Percentiles rank a stretch among this genome's conserved stretches.
Conservation (phyloP, 1,284 basidiomycete genomes). For the Moniliophthora roreri region DNA sequence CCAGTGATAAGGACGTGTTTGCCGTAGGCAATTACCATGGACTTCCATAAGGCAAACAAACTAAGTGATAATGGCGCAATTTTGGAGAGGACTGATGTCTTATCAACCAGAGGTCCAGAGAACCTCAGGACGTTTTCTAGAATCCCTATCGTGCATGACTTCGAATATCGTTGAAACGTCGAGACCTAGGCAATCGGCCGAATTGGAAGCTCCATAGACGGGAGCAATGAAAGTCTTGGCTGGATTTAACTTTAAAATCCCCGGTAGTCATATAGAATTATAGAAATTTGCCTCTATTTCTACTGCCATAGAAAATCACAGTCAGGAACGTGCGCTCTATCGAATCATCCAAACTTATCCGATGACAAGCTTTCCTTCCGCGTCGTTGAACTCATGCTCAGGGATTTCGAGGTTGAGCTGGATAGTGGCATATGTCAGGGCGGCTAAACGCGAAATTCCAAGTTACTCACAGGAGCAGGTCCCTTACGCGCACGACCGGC, state of each 20-base stretch:
- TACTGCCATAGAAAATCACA: background rate
- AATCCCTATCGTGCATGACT: too few relatives aligned
- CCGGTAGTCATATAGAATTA: background rate
- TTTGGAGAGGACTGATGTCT: conserved; percentile 3
- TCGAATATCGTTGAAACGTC: too few relatives aligned
- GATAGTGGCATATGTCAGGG: background rate
- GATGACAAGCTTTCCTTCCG: conserved; percentile 86
- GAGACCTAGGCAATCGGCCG: too few relatives aligned
- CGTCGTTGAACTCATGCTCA: conserved; percentile 85
- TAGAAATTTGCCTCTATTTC: background rate
- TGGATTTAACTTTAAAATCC: background rate
- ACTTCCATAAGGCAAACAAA: conserved; percentile 1
- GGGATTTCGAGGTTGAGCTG: conserved; percentile 95
- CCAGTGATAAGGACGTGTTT: background rate
- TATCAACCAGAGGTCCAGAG: too few relatives aligned
- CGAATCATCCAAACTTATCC: conserved; percentile 57
- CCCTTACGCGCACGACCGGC: conserved; percentile 95
- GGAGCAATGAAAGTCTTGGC: background rate
- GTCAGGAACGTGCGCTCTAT: background rate
- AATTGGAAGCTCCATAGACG: too few relatives aligned
- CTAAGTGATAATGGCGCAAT: conserved; percentile 1
- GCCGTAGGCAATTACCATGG: conserved; percentile 17
- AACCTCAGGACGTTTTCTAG: too few relatives aligned
- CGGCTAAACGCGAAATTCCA: background rate
- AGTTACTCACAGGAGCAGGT: conserved; percentile 78